Percentiles rank a stretch among this genome's conserved stretches.
phyloP scores from a whole-genome alignment of 1,284 basidiomycete genomes.

The Pseudozyma thailandica region DNA sequence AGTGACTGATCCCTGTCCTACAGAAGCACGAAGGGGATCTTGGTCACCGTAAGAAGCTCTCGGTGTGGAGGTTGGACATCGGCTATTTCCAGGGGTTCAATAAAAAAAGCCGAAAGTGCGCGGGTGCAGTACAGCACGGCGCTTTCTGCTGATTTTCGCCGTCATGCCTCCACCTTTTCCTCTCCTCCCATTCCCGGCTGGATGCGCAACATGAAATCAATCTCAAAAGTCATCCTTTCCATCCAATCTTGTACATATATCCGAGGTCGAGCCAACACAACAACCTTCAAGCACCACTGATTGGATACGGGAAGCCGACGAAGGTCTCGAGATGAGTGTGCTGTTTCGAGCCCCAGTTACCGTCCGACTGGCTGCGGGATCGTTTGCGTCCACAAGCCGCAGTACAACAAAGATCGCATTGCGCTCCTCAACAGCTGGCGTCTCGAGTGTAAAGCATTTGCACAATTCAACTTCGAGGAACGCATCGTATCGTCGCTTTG shows the following conservation, averaged over 20 bases:
- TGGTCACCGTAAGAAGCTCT: neutral
- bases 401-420: neutral
- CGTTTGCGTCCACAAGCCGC: neutral
- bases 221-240: no score
- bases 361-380: neutral
- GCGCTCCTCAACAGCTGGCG: neutral
- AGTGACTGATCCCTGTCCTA: no score
- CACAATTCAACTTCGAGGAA: conserved; percentile 1
- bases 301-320: no score
- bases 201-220: no score
- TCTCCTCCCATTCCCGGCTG: no score
- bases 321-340: neutral
- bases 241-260: no score
- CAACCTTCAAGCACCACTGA: no score
- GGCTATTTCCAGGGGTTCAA: neutral
- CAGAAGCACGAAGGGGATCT: neutral
- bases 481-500: conserved; percentile 4
- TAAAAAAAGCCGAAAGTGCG: conserved; percentile 1
- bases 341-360: neutral
- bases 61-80: conserved; percentile 10
- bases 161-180: no score
- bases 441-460: neutral
- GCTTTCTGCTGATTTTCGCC: no score
- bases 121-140: neutral
- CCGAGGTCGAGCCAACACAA: no score